These are phyloP conservation scores for Melaleuca alternifolia DNA, from an alignment of 345 rosid genomes.

Conservation along the genomic window DNA sequence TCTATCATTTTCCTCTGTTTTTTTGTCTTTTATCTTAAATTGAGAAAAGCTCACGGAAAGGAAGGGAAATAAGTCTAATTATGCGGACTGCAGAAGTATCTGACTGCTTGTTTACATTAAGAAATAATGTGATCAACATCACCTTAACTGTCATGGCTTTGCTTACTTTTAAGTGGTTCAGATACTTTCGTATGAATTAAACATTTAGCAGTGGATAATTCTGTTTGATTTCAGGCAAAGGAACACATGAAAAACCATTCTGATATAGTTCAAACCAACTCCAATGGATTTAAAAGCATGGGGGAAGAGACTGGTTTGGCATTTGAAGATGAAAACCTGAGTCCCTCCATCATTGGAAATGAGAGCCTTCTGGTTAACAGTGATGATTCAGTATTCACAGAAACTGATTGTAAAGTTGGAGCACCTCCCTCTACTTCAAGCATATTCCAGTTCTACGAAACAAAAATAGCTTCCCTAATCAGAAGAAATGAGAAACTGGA, in stretches of 20 bases:
- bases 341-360: conserved; percentile 21
- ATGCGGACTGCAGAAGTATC: background rate
- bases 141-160: background rate
- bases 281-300: conserved; percentile 34
- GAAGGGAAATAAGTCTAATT: background rate
- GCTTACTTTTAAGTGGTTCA: background rate
- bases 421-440: conserved; percentile 37
- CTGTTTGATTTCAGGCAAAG: conserved; percentile 33
- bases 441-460: conserved; percentile 63
- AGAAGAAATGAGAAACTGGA: conserved; percentile 67
- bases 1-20: background rate
- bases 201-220: background rate
- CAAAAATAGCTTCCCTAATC: conserved; percentile 56
- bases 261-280: conserved; percentile 12
- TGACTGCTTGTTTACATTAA: background rate
- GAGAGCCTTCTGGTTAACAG: conserved; percentile 31
- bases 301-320: conserved; percentile 35
- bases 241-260: conserved; percentile 29
- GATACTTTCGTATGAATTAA: background rate
- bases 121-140: background rate
- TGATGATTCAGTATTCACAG: conserved; percentile 28
- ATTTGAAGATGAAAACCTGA: conserved; percentile 31
- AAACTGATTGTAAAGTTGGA: conserved; percentile 34
- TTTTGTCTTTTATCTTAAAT: background rate
- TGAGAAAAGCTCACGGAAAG: background rate